Evolutionary conservation across 2,329 filamentous ascomycete genomes (phyloP), one percentile per base, ranked within the genome.

Genomic region (Pleurostoma richardsiae): DNA sequence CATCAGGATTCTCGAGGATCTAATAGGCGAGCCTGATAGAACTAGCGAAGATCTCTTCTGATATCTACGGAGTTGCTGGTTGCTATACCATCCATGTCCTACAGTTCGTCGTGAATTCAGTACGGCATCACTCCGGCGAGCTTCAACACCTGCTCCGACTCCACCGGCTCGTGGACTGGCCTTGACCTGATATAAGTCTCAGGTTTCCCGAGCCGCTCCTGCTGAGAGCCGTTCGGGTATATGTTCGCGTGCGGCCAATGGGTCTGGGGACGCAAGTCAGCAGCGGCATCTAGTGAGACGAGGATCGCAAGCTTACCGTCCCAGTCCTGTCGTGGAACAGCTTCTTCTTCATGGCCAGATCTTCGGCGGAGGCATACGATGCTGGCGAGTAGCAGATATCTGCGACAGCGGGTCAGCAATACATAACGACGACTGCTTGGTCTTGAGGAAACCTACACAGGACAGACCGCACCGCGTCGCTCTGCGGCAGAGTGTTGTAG

Each of bases 201-300:
- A 7, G n/a, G 27, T 39, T 45, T n/a, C 10, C 43, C 43, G 3
- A 45, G 39, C 30, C 43, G 4, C 26, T 43, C 31, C 30, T 43
- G 36, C 43, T 45, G 36, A n/a, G 33, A n/a, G n/a, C 8, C n/a
- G 33, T 36, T 36, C 4, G 38, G 26, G 38, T 40, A 45, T 10
- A 45, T 45, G 29, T 45, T 45, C 10, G 43, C 43, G 29, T 45
- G 43, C 7, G 43, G 43, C 43, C 43, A 45, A 29, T 45, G 43
- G 10, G 43, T 45, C 43, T 45, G 6, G 31, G 31, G 19, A 19
- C 33, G n/a, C 33, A 8, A 8, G 33, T 26, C 29, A 8, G 30
- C 6, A 33, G 19, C 19, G 19, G 19, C 19, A 6, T 30, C 7
- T n/a, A 40, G 28, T n/a, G 10, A 31, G 29, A 40, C 10, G 5